These are phyloP conservation scores for Cryptosporidium parvum DNA, from an alignment of 169 alveolate species.

Conservation along the genomic window DNA sequence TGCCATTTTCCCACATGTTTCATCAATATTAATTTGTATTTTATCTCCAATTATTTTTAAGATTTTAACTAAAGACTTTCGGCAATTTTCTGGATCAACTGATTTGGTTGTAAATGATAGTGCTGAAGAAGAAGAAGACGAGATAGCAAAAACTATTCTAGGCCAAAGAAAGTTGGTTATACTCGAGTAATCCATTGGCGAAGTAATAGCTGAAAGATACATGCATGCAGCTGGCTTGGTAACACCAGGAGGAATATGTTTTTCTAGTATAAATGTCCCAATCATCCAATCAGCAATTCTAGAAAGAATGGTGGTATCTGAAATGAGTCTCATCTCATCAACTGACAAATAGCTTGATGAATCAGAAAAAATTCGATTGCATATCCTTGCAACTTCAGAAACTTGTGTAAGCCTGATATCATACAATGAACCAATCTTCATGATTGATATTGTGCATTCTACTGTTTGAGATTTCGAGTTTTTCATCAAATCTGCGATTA, in stretches of 20 bases:
- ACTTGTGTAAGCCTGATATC: slow-evolving; percentile 67
- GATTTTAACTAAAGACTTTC: slow-evolving; percentile 44
- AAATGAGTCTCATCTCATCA: slow-evolving; percentile 59
- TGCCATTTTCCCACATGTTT: slow-evolving; percentile 76
- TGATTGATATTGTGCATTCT: slow-evolving; percentile 63
- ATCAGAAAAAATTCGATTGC: slow-evolving; percentile 48
- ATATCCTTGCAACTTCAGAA: slow-evolving; percentile 51
- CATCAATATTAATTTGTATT: slow-evolving; percentile 58
- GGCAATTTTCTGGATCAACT: slow-evolving; percentile 73
- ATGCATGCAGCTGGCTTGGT: slow-evolving; percentile 73
- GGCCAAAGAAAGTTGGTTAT: slow-evolving; percentile 68
- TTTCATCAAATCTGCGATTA: slow-evolving; percentile 15
- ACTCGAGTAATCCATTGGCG: slow-evolving; percentile 68
- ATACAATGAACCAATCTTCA: slow-evolving; percentile 55
- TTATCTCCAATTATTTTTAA: slow-evolving; percentile 58
- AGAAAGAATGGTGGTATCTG: slow-evolving; percentile 58
- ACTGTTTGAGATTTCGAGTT: slow-evolving; percentile 53
- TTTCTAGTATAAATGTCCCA: slow-evolving; percentile 66
- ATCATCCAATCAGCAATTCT: slow-evolving; percentile 74
- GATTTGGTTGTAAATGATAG: slow-evolving; percentile 57
- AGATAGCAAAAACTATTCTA: slow-evolving; percentile 47
- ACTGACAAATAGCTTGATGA: slow-evolving; percentile 43
- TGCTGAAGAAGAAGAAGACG: slow-evolving; percentile 68
- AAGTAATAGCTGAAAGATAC: slow-evolving; percentile 62
- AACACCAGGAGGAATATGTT: slow-evolving; percentile 74